Evolutionary conservation across 805 yeast species (phyloP).

Genomic region (Suhomyces sp.): DNA sequence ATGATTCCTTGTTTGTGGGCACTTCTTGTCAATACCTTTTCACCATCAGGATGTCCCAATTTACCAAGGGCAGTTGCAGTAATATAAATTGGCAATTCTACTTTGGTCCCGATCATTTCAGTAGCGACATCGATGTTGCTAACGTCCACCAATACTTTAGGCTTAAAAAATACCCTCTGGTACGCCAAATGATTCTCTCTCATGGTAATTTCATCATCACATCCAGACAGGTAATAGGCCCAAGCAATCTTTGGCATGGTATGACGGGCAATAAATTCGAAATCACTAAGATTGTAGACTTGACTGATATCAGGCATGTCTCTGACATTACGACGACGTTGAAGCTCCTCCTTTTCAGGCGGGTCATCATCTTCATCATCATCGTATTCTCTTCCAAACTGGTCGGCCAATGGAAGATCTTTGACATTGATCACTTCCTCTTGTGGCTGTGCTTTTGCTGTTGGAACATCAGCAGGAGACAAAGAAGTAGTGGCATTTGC

Average conservation of each 20-base stretch:
- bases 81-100: slow-evolving; percentile 79
- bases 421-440: too few relatives aligned
- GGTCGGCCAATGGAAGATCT: slow-evolving; percentile 8
- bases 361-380: slow-evolving; percentile 41
- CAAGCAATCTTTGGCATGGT: slow-evolving; percentile 78
- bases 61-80: slow-evolving; percentile 92
- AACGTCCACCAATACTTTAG: slow-evolving; percentile 80
- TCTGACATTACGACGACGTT: slow-evolving; percentile 23
- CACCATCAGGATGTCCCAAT: slow-evolving; percentile 93
- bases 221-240: slow-evolving; percentile 90
- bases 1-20: slow-evolving; percentile 66
- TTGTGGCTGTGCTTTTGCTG: slow-evolving; percentile 4
- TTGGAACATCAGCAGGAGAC: slow-evolving; percentile 1
- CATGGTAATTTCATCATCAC: slow-evolving; percentile 88
- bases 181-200: slow-evolving; percentile 90
- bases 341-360: slow-evolving; percentile 25
- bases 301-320: slow-evolving; percentile 68
- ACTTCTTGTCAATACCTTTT: slow-evolving; percentile 79
- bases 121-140: slow-evolving; percentile 67
- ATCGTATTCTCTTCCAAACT: slow-evolving; percentile 26
- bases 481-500: neutral
- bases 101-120: slow-evolving; percentile 68
- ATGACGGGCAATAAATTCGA: slow-evolving; percentile 80
- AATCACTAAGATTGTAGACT: slow-evolving; percentile 78
- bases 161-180: slow-evolving; percentile 85